Evolutionary conservation across 148 eudicot genomes (phyloP), one percentile per base, ranked within the genome.

Genomic region (Fagopyrum tataricum): DNA sequence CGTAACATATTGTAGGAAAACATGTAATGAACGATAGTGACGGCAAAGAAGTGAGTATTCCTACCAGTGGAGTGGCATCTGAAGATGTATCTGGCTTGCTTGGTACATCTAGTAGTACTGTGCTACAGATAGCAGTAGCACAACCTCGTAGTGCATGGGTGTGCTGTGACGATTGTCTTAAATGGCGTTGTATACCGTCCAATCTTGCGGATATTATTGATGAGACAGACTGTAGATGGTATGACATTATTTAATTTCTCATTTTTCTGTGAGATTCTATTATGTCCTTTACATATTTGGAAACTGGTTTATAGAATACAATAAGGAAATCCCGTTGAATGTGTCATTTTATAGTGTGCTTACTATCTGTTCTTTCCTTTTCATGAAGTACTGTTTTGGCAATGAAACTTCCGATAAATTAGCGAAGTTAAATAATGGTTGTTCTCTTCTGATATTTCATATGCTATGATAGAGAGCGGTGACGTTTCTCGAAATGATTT

Each of bases 171-270:
- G 90, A 85, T 74, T 95, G 98, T 81, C 76, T 76, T 24, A 95
- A 95, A 80, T 95, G 98, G 98, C 91, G 98, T 76, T 88, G 97
- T 73, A 95, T 95, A 79, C 80, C 89, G n/a, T 93, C 91, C 74
- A 53, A 67, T 62, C 93, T 95, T 81, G 97, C 96, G 43, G 98
- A 95, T 87, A 78, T 77, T 73, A 95, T 95, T 76, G 90, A 86
- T 47, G 93, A 84, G 77, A 88, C 90, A 73, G 76, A 88, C 70
- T 71, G 88, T 78, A 85, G 77, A 87, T 95, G 98, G 98, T 94
- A 91, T 48, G 52, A 72, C 67, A 40, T 73, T 42, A 72, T 70
- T 21, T 61, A 3, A 67, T 70, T 24, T 73, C 49, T 61, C 31
- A 21, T 56, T 58, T 71, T 12, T 39, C 41, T 40, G 12, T 23